phyloP scores from a whole-genome alignment of 192 early-diverging fungal genomes.

The Oehlia diaphana region DNA sequence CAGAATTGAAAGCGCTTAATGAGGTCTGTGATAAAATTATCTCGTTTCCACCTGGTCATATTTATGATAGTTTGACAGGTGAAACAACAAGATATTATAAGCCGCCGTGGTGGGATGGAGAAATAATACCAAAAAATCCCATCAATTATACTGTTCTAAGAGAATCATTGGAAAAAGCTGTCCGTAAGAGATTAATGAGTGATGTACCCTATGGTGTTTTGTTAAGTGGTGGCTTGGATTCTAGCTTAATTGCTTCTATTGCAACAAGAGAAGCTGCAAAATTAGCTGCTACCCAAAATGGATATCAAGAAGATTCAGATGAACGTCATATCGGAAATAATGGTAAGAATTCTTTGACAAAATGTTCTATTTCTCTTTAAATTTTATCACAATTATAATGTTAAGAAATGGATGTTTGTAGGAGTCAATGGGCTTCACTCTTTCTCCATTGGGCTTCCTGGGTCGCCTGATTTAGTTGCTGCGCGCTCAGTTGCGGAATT shows the following conservation, averaged over 20 bases:
- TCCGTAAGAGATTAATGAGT: slow-evolving; percentile 95
- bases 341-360: neutral
- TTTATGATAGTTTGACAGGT: slow-evolving; percentile 78
- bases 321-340: neutral
- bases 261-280: slow-evolving; percentile 81
- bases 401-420: slow-evolving; percentile 17
- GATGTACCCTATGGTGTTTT: slow-evolving; percentile 99
- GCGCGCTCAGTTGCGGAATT: slow-evolving; percentile 89
- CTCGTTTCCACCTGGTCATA: slow-evolving; percentile 96
- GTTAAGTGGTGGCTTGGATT: slow-evolving; percentile 93
- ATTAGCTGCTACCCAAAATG: slow-evolving; percentile 53
- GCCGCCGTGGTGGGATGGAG: slow-evolving; percentile 85
- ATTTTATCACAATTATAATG: neutral
- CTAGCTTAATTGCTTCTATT: slow-evolving; percentile 92
- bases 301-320: slow-evolving; percentile 63
- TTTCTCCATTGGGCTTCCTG: slow-evolving; percentile 93
- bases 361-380: neutral
- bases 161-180: slow-evolving; percentile 78
- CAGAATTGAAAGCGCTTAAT: slow-evolving; percentile 94
- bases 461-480: slow-evolving; percentile 90
- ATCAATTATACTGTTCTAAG: slow-evolving; percentile 75
- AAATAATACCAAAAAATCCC: slow-evolving; percentile 51
- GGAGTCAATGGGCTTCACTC: slow-evolving; percentile 90
- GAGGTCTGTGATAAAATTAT: slow-evolving; percentile 98
- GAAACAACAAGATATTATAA: slow-evolving; percentile 86